phyloP scores from a whole-genome alignment of 768 basidiomycete genomes.

The Lactarius hengduanensis region DNA sequence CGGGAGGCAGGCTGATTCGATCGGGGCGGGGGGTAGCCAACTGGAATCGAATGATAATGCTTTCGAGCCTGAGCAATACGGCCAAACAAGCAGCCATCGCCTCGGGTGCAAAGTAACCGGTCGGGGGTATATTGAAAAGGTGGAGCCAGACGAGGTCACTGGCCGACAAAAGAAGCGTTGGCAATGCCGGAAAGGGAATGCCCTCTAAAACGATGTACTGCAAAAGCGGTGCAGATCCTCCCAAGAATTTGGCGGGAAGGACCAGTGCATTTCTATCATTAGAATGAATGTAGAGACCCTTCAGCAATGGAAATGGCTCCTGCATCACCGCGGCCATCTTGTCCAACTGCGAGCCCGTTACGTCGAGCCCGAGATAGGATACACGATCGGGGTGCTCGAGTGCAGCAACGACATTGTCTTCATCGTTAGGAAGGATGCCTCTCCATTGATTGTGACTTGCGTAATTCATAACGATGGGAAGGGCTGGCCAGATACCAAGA shows the following conservation, averaged over 20 bases:
- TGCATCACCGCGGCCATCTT: background rate
- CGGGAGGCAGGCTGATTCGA: background rate
- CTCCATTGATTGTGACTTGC: too few relatives aligned
- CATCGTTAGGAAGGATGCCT: too few relatives aligned
- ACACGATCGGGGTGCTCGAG: background rate
- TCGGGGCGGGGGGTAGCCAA: background rate
- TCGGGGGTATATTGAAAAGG: background rate
- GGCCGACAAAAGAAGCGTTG: background rate
- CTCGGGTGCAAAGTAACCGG: background rate
- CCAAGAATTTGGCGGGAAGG: background rate
- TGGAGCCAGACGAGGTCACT: background rate
- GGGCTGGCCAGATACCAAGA: background rate
- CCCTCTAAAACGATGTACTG: fast-evolving
- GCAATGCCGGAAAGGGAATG: background rate
- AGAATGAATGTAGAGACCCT: background rate
- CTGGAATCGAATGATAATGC: background rate
- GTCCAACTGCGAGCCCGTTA: background rate
- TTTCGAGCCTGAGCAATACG: background rate
- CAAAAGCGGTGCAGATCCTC: background rate
- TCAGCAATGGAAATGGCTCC: background rate
- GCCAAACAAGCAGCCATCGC: background rate
- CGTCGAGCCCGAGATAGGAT: background rate
- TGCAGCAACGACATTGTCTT: background rate
- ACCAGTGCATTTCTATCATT: background rate
- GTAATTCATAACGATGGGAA: background rate